These are phyloP conservation scores for Metrosideros polymorpha DNA, from an alignment of 441 rosid genomes.

Conservation along the genomic window DNA sequence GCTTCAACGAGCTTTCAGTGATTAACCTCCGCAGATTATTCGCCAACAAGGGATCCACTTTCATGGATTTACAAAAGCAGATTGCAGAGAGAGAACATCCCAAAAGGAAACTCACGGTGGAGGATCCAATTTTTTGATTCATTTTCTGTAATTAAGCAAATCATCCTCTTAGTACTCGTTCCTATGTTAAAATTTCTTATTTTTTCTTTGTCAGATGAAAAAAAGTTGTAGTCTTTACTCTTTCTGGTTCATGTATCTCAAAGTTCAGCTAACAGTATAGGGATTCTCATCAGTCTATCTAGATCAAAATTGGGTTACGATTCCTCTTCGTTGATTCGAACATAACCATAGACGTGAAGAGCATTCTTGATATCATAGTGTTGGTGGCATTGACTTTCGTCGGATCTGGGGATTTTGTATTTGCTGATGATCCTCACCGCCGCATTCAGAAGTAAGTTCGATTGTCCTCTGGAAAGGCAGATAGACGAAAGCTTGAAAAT, in stretches of 20 bases:
- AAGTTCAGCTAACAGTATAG: not conserved
- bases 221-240: not conserved
- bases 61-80: conserved; percentile 89
- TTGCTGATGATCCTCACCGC: not conserved
- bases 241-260: not conserved
- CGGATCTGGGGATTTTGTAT: not conserved
- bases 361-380: not conserved
- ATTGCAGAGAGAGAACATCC: conserved; percentile 66
- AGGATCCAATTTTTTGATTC: conserved; percentile 63
- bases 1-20: conserved; percentile 81
- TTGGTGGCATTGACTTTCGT: not conserved
- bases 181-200: not conserved
- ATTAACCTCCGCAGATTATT: conserved; percentile 84
- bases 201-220: not conserved
- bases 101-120: conserved; percentile 71
- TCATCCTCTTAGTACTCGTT: not conserved
- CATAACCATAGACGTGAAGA: not conserved
- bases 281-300: not conserved
- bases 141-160: not conserved
- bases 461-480: not conserved
- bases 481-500: not conserved
- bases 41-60: conserved; percentile 77
- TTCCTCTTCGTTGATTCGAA: not conserved
- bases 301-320: not conserved
- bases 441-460: not conserved